Evolutionary conservation across 805 yeast species (phyloP), one percentile per base, ranked within the genome.

Genomic region (Cyberlindnera samutprakarnensis): DNA sequence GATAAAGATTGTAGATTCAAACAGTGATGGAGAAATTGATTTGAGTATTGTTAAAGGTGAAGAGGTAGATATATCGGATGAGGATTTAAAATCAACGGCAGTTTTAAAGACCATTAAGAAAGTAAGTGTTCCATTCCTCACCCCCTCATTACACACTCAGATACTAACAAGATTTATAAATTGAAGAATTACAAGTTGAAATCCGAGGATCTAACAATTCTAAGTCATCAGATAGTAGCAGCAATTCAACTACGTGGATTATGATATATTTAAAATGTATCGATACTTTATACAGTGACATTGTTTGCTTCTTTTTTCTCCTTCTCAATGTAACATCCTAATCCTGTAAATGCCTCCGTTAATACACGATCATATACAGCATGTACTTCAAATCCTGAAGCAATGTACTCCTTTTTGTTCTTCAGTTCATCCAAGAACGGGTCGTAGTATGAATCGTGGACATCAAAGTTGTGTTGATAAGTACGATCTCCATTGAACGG

Each of bases 401-500:
- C 97, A 43, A 70, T 66, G 47, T 70, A 86, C 41, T 78, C 84
- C 23, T 72, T 70, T 53, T 77, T 78, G 6, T 59, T 62, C 41
- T 66, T 49, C 53, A 71, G 49, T 41, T 68, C 66, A 43, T 70
- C 59, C 58, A 77, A 62, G 34, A 72, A 68, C 14, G 90, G 85
- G 52, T 83, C 92, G 36, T 64, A 66, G 51, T 80, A 81, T 14
- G 55, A 51, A 12, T 59, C 62, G 21, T 51, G 47, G 14, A 77
- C 57, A 9, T 56, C 60, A 57, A 75, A 87, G 18, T 70, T 64
- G 33, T 66, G 64, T 16, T 63, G 57, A 7, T 61, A 39, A 37
- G 80, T 78, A 39, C 92, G 67, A 58, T 90, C 97, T 27, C 96
- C 96, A 50, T 79, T 77, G 59, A 90, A 90, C 7, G 97, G 97